Evolutionary conservation across 2,329 filamentous ascomycete genomes (phyloP), one percentile per base, ranked within the genome.

Genomic region (Madurella mycetomatis): DNA sequence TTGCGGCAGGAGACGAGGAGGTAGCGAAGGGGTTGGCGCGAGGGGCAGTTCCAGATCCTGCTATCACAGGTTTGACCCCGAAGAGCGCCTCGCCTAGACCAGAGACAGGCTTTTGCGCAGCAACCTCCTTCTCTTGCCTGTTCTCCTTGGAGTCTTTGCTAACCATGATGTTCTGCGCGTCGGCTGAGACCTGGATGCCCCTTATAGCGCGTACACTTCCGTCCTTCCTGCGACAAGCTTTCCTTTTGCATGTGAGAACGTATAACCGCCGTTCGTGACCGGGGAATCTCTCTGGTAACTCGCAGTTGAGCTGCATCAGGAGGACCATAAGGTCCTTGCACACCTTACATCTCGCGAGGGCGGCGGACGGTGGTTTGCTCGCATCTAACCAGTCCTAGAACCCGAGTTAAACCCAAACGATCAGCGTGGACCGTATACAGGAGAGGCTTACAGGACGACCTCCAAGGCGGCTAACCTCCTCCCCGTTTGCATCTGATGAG

Each of bases 251-350:
- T 16, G 82, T 82, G 69, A 95, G 91, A 12, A 99, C 78, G 66
- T 96, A 97, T 16, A 99, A 69, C 58, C 92, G 83, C 62, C 94
- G 81, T 66, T 96, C 90, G 71, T 97, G 90, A 53, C 86, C 84
- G 1, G 91, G 88, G 66, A 96, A 96, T 47, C 84, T 80, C 52
- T 92, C 87, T 13, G 91, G 92, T 3, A 97, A 79, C 68, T 96
- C 91, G 64, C 84, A 92, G 71, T 99, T 90, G 30, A 99, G 81
- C 71, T 99, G 91, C 45, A 99, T 81, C 2, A 99, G 81, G 11
- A 97, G 79, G 1, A 84, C 85, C 83, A 96, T 90, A 49, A 90
- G 73, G 49, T 85, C 82, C 62, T 90, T 88, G 82, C 94, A 99
- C 61, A 88, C 81, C 72, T 88, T 90, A 76, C 94, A 99, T 72